Conservation (phyloP, 225 moss, liverwort and hornwort species). For the Rhytidiadelphus loreus region DNA sequence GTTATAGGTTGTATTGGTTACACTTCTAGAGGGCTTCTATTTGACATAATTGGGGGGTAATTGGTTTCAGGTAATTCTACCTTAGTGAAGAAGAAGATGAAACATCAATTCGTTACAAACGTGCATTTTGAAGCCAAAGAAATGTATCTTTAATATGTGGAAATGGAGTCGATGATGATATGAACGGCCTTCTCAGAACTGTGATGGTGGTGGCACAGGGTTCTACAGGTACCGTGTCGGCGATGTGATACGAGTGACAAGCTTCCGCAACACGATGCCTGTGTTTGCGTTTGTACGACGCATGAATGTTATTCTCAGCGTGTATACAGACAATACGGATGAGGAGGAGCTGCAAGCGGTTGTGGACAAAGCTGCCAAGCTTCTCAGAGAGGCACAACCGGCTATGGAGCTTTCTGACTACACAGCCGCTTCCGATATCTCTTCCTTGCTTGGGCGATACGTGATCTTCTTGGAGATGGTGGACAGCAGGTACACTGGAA, state of each 20-base stretch:
- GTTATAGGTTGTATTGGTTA: neutral
- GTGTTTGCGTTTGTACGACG: constrained; percentile 48
- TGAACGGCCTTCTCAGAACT: neutral
- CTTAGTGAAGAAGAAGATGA: neutral
- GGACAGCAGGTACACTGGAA: neutral
- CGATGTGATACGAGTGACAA: constrained; percentile 44
- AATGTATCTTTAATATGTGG: neutral
- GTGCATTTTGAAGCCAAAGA: neutral
- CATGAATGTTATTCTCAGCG: constrained; percentile 23
- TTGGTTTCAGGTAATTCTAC: neutral
- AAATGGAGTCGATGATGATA: neutral
- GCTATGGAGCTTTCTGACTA: constrained; percentile 53
- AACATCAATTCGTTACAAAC: neutral
- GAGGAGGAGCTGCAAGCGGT: constrained; percentile 41
- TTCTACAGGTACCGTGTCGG: constrained; percentile 41
- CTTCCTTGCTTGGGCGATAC: constrained; percentile 35
- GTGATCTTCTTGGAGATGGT: constrained; percentile 58
- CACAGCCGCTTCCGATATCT: constrained; percentile 25
- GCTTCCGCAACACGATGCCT: constrained; percentile 46
- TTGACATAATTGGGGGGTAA: neutral
- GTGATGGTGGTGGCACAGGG: neutral
- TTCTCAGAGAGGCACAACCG: neutral
- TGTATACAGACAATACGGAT: constrained; percentile 45
- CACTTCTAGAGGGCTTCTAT: neutral
- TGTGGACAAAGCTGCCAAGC: constrained; percentile 1